Percentiles rank a stretch among this genome's conserved stretches.
phyloP scores from a whole-genome alignment of 2,329 filamentous ascomycete species.

The Monosporascus sp. region DNA sequence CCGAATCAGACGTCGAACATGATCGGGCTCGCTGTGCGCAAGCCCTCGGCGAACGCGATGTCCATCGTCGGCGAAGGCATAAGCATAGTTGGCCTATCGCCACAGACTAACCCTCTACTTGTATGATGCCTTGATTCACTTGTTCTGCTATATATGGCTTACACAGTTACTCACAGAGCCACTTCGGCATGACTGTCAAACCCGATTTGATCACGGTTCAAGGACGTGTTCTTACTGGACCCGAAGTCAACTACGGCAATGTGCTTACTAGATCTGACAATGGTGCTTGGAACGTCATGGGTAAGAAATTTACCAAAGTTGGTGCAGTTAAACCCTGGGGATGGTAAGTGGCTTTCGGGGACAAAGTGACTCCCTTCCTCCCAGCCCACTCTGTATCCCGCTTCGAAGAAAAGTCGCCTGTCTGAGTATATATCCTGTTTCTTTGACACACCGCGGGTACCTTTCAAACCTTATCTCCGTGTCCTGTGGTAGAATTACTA shows the following conservation, averaged over 20 bases:
- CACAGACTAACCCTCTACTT: slow-evolving; percentile 30
- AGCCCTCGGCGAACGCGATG: slow-evolving; percentile 48
- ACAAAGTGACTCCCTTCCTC: too few relatives aligned
- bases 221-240: slow-evolving; percentile 52
- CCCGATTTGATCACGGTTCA: slow-evolving; percentile 54
- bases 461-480: background rate
- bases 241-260: slow-evolving; percentile 44
- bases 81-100: slow-evolving; percentile 40
- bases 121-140: slow-evolving; percentile 19
- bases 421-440: too few relatives aligned
- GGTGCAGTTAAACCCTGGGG: slow-evolving; percentile 37
- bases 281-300: background rate
- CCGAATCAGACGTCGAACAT: slow-evolving; percentile 50
- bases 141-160: too few relatives aligned
- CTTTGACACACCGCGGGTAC: too few relatives aligned
- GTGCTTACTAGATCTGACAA: background rate
- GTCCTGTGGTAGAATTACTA: background rate
- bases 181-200: slow-evolving; percentile 48
- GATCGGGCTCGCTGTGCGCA: slow-evolving; percentile 55
- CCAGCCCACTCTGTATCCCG: too few relatives aligned
- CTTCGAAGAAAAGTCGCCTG: too few relatives aligned
- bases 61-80: slow-evolving; percentile 48
- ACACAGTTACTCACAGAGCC: slow-evolving; percentile 22
- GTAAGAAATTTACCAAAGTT: slow-evolving; percentile 37
- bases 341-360: slow-evolving; percentile 18